Evolutionary conservation across 768 basidiomycete species (phyloP).

Genomic region (Candolleomyces eurysporus): DNA sequence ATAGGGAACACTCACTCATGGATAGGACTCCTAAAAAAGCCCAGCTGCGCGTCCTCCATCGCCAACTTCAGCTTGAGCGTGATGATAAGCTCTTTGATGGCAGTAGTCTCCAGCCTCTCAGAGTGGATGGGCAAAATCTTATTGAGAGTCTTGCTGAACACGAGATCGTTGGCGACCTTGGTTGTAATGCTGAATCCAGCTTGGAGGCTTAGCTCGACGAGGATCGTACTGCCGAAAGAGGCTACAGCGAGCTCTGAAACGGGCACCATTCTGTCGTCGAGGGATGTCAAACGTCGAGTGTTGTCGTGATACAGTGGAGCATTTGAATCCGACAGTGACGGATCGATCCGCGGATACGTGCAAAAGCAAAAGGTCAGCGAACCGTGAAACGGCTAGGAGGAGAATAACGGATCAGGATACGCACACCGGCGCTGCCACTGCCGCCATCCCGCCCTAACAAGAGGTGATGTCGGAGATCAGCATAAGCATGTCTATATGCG

Average conservation of each 20-base stretch:
- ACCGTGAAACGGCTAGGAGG: background rate
- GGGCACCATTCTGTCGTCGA: constrained; percentile 44
- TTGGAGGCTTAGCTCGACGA: constrained; percentile 56
- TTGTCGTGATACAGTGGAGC: background rate
- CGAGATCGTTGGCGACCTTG: constrained; percentile 50
- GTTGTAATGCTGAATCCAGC: constrained; percentile 51
- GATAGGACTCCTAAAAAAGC: constrained; percentile 59
- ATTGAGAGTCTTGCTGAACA: constrained; percentile 49
- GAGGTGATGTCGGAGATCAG: constrained; percentile 3
- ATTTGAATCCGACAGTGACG: no score
- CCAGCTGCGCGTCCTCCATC: constrained; percentile 55
- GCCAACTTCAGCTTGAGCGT: constrained; percentile 61
- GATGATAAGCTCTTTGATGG: constrained; percentile 54
- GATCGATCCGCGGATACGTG: no score
- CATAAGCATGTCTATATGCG: constrained; percentile 4
- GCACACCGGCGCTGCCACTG: constrained; percentile 40
- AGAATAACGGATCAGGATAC: constrained; percentile 9
- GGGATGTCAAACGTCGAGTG: background rate
- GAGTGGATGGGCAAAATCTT: constrained; percentile 51
- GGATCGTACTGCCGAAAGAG: constrained; percentile 53
- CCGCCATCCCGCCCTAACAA: constrained; percentile 40
- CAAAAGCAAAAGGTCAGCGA: no score
- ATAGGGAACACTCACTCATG: constrained; percentile 41
- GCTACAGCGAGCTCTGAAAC: constrained; percentile 50
- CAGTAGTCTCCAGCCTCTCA: constrained; percentile 52